phyloP scores from a whole-genome alignment of 2,329 filamentous ascomycete species.

The Dactylellina parvicollis region DNA sequence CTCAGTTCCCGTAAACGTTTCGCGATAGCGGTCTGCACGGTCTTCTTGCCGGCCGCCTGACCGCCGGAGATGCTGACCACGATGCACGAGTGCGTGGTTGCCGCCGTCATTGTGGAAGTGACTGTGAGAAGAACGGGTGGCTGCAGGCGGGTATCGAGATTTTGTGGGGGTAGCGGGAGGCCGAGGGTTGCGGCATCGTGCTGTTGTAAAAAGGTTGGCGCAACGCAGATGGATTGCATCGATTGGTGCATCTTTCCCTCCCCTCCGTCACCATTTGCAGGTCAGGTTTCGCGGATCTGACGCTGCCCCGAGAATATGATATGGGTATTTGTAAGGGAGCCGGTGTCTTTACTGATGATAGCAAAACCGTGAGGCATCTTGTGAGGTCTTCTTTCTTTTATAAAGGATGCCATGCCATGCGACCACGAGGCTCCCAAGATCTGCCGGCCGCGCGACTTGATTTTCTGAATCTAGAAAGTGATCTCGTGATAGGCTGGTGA shows the following conservation, averaged over 20 bases:
- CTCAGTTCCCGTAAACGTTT: slow-evolving; percentile 52
- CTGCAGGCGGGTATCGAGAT: neutral
- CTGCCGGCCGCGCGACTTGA: neutral
- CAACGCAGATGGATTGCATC: slow-evolving; percentile 36
- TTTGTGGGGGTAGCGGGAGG: slow-evolving; percentile 1
- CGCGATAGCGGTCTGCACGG: slow-evolving; percentile 55
- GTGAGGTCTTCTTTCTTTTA: neutral
- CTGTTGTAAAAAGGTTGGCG: slow-evolving; percentile 34
- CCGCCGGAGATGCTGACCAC: slow-evolving; percentile 57
- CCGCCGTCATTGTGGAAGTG: neutral
- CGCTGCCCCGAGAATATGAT: too few relatives aligned
- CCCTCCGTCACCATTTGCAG: too few relatives aligned
- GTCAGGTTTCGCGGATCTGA: too few relatives aligned
- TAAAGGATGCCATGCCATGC: neutral
- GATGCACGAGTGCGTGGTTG: slow-evolving; percentile 38
- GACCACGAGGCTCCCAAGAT: neutral
- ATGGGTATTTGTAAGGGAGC: too few relatives aligned
- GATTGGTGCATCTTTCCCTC: too few relatives aligned
- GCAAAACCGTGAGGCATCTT: neutral
- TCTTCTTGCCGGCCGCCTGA: slow-evolving; percentile 58
- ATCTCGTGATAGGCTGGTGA: slow-evolving; percentile 26
- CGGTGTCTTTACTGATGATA: too few relatives aligned
- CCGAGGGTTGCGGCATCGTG: slow-evolving; percentile 12
- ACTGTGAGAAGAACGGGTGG: neutral
- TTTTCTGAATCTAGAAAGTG: slow-evolving; percentile 31